These are phyloP conservation scores for Sporothrix humicola DNA, from an alignment of 2,329 filamentous ascomycete species.

Conservation along the genomic window DNA sequence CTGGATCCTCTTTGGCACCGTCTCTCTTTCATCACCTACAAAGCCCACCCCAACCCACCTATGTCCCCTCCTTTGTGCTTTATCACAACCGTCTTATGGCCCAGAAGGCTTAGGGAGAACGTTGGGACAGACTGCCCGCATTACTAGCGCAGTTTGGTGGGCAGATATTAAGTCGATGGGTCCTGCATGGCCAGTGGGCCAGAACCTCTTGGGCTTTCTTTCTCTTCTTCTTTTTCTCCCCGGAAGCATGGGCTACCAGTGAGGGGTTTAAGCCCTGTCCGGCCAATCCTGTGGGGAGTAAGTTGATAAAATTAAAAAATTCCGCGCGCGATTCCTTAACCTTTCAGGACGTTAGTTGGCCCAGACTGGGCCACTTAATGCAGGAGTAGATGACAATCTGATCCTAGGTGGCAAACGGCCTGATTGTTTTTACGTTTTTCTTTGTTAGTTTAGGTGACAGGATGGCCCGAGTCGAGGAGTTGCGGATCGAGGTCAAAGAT, in stretches of 20 bases:
- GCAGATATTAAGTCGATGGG: not conserved
- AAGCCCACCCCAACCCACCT: not conserved
- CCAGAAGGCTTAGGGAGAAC: not conserved
- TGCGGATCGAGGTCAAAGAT: conserved; percentile 2
- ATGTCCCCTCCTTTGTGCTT: not conserved
- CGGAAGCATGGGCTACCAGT: not conserved
- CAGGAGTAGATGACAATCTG: not conserved
- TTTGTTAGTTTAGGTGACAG: not conserved
- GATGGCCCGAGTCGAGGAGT: not conserved
- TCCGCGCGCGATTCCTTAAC: not conserved
- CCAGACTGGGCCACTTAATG: not conserved
- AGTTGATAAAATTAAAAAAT: not conserved
- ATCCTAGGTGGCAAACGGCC: not conserved
- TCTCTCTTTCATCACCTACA: not conserved
- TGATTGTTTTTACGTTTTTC: not conserved
- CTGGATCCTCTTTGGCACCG: not conserved
- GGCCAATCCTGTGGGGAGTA: conserved; percentile 2
- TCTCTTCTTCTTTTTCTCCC: not conserved
- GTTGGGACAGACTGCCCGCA: not conserved
- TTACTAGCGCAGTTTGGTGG: not conserved
- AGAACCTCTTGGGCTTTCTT: conserved; percentile 1
- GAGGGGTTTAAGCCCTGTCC: conserved; percentile 25
- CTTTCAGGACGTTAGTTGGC: not conserved
- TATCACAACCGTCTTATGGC: too few species aligned
- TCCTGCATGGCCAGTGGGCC: not conserved